Percentiles rank a stretch among this genome's conserved stretches.
phyloP scores from a whole-genome alignment of 2,329 filamentous ascomycete species.

The Epichloe sibirici region DNA sequence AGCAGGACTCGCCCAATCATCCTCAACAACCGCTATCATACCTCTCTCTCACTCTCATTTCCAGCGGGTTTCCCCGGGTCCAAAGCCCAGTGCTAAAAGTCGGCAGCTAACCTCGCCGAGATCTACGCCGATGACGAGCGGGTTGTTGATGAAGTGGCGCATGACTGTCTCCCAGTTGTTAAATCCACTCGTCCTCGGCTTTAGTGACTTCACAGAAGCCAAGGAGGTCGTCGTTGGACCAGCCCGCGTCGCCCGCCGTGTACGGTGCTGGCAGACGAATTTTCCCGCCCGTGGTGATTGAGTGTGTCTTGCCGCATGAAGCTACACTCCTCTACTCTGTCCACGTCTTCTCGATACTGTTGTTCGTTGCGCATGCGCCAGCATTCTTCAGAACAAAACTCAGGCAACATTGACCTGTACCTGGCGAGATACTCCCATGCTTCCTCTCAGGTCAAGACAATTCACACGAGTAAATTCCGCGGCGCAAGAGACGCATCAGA shows the following conservation, averaged over 20 bases:
- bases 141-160: slow-evolving; percentile 43
- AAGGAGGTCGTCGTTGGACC: slow-evolving; percentile 53
- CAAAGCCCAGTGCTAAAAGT: slow-evolving; percentile 60
- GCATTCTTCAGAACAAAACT: no score
- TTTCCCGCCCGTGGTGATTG: not conserved
- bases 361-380: no score
- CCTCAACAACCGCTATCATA: slow-evolving; percentile 48
- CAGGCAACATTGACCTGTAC: no score
- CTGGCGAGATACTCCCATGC: no score
- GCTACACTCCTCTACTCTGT: not conserved
- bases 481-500: no score
- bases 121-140: slow-evolving; percentile 52
- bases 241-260: slow-evolving; percentile 41
- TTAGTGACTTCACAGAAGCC: slow-evolving; percentile 48
- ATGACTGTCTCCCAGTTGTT: slow-evolving; percentile 55
- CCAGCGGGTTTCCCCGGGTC: slow-evolving; percentile 52
- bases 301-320: not conserved
- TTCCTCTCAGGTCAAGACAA: no score
- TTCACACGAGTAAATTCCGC: no score
- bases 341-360: no score
- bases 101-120: slow-evolving; percentile 41
- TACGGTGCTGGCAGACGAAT: not conserved
- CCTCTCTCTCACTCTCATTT: slow-evolving; percentile 37
- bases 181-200: slow-evolving; percentile 54
- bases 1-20: slow-evolving; percentile 52